Conservation (phyloP, 305 asterid genomes). For the Fraxinus ornus region DNA sequence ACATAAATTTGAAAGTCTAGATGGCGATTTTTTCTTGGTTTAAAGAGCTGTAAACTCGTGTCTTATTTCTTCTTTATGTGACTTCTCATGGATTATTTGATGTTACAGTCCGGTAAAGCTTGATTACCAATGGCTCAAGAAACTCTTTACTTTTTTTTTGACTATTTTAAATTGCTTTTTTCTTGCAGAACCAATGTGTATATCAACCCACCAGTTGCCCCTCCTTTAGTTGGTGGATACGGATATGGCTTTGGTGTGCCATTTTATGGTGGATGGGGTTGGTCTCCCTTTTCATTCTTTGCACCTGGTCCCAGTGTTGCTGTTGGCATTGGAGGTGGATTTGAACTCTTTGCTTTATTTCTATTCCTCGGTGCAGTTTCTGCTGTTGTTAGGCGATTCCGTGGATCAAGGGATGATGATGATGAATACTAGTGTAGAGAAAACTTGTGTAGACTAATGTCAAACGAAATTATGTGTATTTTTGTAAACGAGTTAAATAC, state of each 20-base stretch:
- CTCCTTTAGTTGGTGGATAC: constrained; percentile 90
- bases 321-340: constrained; percentile 81
- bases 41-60: background rate
- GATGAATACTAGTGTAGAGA: constrained; percentile 27
- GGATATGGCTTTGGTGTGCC: constrained; percentile 43
- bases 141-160: background rate
- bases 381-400: constrained; percentile 52
- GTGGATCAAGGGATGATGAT: constrained; percentile 34
- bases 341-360: constrained; percentile 60
- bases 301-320: constrained; percentile 52
- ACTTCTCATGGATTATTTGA: background rate
- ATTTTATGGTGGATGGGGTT: constrained; percentile 74
- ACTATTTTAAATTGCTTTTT: background rate
- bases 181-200: constrained; percentile 73
- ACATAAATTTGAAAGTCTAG: background rate
- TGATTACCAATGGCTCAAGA: background rate
- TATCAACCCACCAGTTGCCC: constrained; percentile 82
- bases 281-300: constrained; percentile 94
- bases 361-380: constrained; percentile 66
- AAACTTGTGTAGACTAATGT: background rate
- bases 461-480: background rate
- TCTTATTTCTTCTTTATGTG: background rate
- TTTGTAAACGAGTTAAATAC: background rate
- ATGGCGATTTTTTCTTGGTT: background rate
- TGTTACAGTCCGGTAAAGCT: background rate